Evolutionary conservation across 805 yeast genomes (phyloP).

Genomic region (Wickerhamomyces canadensis): DNA sequence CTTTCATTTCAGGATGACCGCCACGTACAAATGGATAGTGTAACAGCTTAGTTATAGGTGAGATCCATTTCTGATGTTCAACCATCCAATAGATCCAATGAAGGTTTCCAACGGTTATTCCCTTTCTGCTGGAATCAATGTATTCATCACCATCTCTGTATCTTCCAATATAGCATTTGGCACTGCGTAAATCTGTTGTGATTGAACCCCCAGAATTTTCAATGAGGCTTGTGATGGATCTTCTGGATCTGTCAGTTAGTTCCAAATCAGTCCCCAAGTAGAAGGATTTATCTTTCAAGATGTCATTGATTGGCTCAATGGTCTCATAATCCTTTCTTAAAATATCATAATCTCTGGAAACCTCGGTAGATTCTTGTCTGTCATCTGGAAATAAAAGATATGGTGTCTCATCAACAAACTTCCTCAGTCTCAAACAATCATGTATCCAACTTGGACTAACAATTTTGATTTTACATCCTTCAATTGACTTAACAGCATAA

Average conservation of each 20-base stretch:
- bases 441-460: conserved; percentile 81
- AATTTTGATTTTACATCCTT: conserved; percentile 41
- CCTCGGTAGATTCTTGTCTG: neutral
- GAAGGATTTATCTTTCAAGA: conserved; percentile 41
- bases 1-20: conserved; percentile 48
- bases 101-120: conserved; percentile 54
- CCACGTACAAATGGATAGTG: conserved; percentile 58
- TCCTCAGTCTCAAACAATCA: conserved; percentile 52
- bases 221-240: conserved; percentile 40
- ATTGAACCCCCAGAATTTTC: conserved; percentile 50
- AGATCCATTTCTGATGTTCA: conserved; percentile 45
- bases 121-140: conserved; percentile 34
- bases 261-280: conserved; percentile 51
- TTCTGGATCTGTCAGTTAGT: conserved; percentile 38
- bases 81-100: conserved; percentile 74
- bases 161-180: conserved; percentile 55
- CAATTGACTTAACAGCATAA: conserved; percentile 41
- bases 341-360: conserved; percentile 8
- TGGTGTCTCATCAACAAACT: conserved; percentile 44
- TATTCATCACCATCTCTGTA: conserved; percentile 56
- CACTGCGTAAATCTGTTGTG: conserved; percentile 21
- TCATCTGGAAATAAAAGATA: conserved; percentile 31
- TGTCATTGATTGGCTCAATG: conserved; percentile 13
- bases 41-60: conserved; percentile 51
- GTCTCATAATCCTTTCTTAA: conserved; percentile 7